Evolutionary conservation across 495 filamentous ascomycete species (phyloP).

Genomic region (Trichoderma virens): DNA sequence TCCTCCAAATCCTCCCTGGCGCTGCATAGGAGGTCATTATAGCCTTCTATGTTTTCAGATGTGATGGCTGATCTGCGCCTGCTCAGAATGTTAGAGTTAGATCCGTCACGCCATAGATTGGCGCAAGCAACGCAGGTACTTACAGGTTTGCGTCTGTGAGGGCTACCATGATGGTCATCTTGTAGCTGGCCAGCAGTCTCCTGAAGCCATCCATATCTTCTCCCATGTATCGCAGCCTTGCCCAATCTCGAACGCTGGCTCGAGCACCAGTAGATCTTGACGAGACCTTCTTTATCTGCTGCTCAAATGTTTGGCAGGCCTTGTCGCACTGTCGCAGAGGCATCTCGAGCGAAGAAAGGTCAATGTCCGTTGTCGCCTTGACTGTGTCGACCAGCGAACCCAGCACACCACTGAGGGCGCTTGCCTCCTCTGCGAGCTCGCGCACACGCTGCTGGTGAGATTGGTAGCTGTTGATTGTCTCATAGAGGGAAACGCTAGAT

Average conservation of each 20-base stretch:
- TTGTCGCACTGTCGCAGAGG: slow-evolving; percentile 3
- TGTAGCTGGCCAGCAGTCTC: slow-evolving; percentile 2
- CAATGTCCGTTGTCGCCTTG: neutral
- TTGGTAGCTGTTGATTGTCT: slow-evolving; percentile 34
- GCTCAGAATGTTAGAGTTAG: neutral
- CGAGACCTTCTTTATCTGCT: neutral
- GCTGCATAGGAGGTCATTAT: neutral
- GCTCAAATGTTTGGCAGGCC: neutral
- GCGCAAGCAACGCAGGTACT: neutral
- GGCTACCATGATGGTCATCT: neutral
- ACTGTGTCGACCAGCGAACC: slow-evolving; percentile 24
- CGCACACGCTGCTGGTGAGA: slow-evolving; percentile 30
- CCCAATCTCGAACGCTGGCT: neutral
- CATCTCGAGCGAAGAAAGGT: neutral
- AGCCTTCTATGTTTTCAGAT: neutral
- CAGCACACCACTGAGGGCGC: slow-evolving; percentile 32
- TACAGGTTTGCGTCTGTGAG: slow-evolving; percentile 1
- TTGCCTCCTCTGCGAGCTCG: slow-evolving; percentile 34
- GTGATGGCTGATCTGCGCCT: neutral
- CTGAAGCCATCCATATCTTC: neutral
- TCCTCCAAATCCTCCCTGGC: slow-evolving; percentile 2
- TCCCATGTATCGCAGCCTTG: slow-evolving; percentile 1
- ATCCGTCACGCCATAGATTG: neutral
- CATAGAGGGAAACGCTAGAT: slow-evolving; percentile 30
- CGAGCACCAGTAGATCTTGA: neutral